These are phyloP conservation scores for Blastobotrys elegans DNA, from an alignment of 1,139 yeast species.

Conservation along the genomic window DNA sequence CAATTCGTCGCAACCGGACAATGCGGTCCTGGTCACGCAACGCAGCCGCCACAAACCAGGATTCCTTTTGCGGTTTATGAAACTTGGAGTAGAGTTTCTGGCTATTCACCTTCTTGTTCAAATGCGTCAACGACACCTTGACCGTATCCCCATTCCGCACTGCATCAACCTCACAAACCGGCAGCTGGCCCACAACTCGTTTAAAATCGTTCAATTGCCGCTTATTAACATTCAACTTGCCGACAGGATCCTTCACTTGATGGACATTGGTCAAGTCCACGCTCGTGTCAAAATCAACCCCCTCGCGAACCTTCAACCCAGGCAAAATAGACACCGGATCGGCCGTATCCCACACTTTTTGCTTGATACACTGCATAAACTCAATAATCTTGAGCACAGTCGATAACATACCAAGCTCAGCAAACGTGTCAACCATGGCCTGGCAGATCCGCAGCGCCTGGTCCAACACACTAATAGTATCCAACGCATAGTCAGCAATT, in stretches of 20 bases:
- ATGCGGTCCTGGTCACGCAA: slow-evolving; percentile 30
- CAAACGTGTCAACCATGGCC: slow-evolving; percentile 84
- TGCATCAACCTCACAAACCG: slow-evolving; percentile 40
- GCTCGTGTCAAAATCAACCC: slow-evolving; percentile 16
- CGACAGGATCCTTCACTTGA: slow-evolving; percentile 1
- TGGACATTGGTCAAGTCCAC: slow-evolving; percentile 26
- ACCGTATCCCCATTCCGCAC: slow-evolving; percentile 34
- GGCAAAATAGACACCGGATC: slow-evolving; percentile 68
- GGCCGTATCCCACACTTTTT: slow-evolving; percentile 81
- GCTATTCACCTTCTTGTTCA: slow-evolving; percentile 37
- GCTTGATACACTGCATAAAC: slow-evolving; percentile 85
- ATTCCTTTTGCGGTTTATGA: slow-evolving; percentile 88
- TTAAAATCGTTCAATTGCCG: slow-evolving; percentile 33
- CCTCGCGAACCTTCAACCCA: slow-evolving; percentile 44
- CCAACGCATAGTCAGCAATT: slow-evolving; percentile 92
- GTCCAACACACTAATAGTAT: slow-evolving; percentile 86
- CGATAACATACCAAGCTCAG: slow-evolving; percentile 70
- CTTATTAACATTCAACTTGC: slow-evolving; percentile 36
- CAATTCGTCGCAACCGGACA: slow-evolving; percentile 10
- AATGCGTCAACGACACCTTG: slow-evolving; percentile 48
- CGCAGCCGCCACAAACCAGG: slow-evolving; percentile 79
- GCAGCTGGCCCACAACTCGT: slow-evolving; percentile 44
- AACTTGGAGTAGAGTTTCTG: slow-evolving; percentile 70
- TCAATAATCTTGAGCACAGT: slow-evolving; percentile 57
- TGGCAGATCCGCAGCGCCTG: slow-evolving; percentile 92